A percentile compares a stretch with the other conserved stretches of the same genome.
phyloP scores from a whole-genome alignment of 495 filamentous ascomycete species.

The Oleoguttula mirabilis region DNA sequence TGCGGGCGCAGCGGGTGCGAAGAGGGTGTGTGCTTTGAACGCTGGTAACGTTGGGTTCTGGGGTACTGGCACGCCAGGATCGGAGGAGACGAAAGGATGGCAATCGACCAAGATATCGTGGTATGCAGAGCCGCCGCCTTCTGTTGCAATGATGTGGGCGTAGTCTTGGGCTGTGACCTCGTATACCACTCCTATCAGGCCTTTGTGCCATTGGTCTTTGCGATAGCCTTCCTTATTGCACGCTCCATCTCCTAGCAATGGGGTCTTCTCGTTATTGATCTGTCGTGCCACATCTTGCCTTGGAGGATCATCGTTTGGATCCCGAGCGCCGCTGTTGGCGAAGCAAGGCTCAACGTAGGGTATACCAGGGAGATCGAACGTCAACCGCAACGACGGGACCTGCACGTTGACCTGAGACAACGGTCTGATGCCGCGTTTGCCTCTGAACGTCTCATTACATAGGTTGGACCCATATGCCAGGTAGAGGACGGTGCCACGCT shows the following conservation, averaged over 20 bases:
- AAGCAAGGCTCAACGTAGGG: slow-evolving; percentile 89
- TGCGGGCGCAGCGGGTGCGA: slow-evolving; percentile 33
- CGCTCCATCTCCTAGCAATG: slow-evolving; percentile 24
- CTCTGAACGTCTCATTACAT: slow-evolving; percentile 59
- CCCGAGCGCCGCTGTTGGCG: slow-evolving; percentile 58
- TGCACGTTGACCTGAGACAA: slow-evolving; percentile 65
- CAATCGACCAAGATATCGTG: slow-evolving; percentile 71
- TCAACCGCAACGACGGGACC: slow-evolving; percentile 62
- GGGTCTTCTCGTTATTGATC: slow-evolving; percentile 12
- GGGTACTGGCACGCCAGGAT: slow-evolving; percentile 19
- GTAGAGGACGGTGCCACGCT: slow-evolving; percentile 58
- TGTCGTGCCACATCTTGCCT: neutral
- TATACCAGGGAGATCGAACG: slow-evolving; percentile 75
- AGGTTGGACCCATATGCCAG: slow-evolving; percentile 95
- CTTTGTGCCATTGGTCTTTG: slow-evolving; percentile 55
- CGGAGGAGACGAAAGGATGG: slow-evolving; percentile 39
- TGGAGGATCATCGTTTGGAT: slow-evolving; percentile 23
- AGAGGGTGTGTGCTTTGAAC: slow-evolving; percentile 44
- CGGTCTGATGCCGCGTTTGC: slow-evolving; percentile 62
- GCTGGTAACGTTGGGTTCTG: slow-evolving; percentile 31
- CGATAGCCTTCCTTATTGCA: slow-evolving; percentile 25
- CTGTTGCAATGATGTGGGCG: slow-evolving; percentile 73
- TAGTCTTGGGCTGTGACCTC: slow-evolving; percentile 76
- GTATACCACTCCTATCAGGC: slow-evolving; percentile 86
- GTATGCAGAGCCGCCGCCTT: slow-evolving; percentile 75